Evolutionary conservation across 306 rosid genomes (phyloP), one percentile per base, ranked within the genome.

Genomic region (Medicago ruthenica): DNA sequence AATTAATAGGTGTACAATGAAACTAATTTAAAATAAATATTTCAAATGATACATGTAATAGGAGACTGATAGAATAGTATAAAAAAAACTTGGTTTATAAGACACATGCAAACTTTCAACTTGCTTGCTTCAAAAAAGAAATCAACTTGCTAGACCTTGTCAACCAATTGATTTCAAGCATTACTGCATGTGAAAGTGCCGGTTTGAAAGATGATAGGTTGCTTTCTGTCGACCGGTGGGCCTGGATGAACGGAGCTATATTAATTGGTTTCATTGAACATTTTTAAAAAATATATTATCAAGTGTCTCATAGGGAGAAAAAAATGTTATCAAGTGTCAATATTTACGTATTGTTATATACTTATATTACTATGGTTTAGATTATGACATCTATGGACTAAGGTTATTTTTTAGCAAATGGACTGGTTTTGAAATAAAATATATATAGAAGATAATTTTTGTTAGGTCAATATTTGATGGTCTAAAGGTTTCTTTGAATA

Each of bases 181-280:
- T 41, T 5, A 15, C 2, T 13, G 8, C 74, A 73, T 66, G 83
- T 66, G 71, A 74, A 66, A 67, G 47, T 34, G 75, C 27, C 48
- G 57, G 24, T 44, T 64, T 72, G 44, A 66, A 66, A 66, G 27
- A 65, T 21, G 68, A 57, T 42, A 20, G 45, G 83, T 74, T 57
- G 76, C 74, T 79, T 79, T 72, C 13, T 40, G 50, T 53, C 27
- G 0, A 47, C 12, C 50, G 11, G 71, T 59, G 37, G 63, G 66
- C 41, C 53, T 67, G 12, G 16, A 40, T 34, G 37, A 18, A 8
- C 7, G 7, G 18, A n/a, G 17, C 17, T 11, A 13, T 17, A 48
- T 62, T 16, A 45, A 31, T 10, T 44, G 39, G 31, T 14, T 78
- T 17, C 34, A 8, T 72, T 61, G 34, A 73, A 73, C 21, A 16